Base-by-base conservation (phyloP, 148 eudicot genomes). In the Rhododendron griersonianum region DNA sequence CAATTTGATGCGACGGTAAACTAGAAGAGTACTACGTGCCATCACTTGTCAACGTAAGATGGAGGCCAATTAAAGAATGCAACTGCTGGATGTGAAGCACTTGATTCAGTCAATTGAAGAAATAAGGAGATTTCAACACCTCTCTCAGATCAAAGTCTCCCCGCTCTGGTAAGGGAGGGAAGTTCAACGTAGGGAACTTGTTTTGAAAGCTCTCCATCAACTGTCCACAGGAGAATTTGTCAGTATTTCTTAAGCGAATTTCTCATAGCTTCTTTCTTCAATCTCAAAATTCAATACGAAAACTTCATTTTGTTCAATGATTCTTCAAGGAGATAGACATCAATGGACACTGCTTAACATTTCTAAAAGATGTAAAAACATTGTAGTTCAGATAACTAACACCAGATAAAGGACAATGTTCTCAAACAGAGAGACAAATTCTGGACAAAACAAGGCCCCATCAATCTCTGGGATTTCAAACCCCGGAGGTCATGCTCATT, bases 151-250 rank as follows among this genome's bases (percentile, higher is more conserved):
- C 92, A 53, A 97, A 97, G 84, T 97, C 96, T 74, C 99, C 99
- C 73, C 99, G 95, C 86, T 94, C 98, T 1, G 99, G 99, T 44
- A 95, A 91, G 21, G 99, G 93, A 73, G 99, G 99, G 86, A 97
- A 97, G 48, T 89, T 63, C 76, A 94, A 88, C 0, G 87, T 47
- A 0, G 98, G 99, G 88, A 95, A 94, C 9, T 93, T 90, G 86
- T 88, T 78, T 73, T 95, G 92, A 86, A 97, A 97, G 89, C 93
- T 91, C 55, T 93, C 89, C 91, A 93, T 84, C 85, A 97, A 92
- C 98, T 95, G 94, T 87, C 55, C 50, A 84, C 23, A 87, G 14
- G 73, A 85, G 18, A 14, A 81, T 84, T 55, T 44, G 53, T 87
- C 65, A 80, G 33, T 37, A 15, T 37, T 13, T 10, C 21, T 53